A percentile compares a stretch with the other conserved stretches of the same genome.
phyloP scores from a whole-genome alignment of 139 green algal species.

The Trebouxia sp. region DNA sequence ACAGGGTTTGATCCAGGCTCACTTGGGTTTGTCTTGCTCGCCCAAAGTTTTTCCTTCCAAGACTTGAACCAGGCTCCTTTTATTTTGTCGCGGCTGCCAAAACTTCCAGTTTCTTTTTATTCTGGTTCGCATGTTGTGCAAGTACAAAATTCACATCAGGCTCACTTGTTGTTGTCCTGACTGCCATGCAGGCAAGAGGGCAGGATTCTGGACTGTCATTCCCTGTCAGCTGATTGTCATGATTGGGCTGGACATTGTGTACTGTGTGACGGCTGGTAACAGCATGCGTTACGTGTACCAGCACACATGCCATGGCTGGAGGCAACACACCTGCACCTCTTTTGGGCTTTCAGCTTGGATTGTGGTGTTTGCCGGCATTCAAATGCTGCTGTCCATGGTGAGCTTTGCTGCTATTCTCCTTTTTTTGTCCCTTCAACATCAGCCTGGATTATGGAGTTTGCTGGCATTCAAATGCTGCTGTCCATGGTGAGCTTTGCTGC shows the following conservation, averaged over 20 bases:
- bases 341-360: constrained; percentile 40
- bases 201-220: constrained; percentile 30
- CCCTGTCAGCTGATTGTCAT: constrained; percentile 37
- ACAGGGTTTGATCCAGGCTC: no score
- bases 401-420: no score
- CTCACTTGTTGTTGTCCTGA: no score
- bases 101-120: no score
- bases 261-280: constrained; percentile 30
- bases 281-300: constrained; percentile 18
- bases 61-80: no score
- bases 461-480: constrained; percentile 50
- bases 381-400: constrained; percentile 56
- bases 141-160: no score
- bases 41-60: no score
- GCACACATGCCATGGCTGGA: background rate
- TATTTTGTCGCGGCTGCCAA: no score
- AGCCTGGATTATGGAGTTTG: constrained; percentile 51
- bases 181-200: background rate
- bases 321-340: background rate
- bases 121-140: no score
- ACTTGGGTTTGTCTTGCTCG: no score
- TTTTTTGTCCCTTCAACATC: no score
- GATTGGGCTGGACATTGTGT: constrained; percentile 37
- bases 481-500: constrained; percentile 35
- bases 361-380: constrained; percentile 49